Conservation (phyloP, 768 basidiomycete genomes). For the Mycena albidolilacea region DNA sequence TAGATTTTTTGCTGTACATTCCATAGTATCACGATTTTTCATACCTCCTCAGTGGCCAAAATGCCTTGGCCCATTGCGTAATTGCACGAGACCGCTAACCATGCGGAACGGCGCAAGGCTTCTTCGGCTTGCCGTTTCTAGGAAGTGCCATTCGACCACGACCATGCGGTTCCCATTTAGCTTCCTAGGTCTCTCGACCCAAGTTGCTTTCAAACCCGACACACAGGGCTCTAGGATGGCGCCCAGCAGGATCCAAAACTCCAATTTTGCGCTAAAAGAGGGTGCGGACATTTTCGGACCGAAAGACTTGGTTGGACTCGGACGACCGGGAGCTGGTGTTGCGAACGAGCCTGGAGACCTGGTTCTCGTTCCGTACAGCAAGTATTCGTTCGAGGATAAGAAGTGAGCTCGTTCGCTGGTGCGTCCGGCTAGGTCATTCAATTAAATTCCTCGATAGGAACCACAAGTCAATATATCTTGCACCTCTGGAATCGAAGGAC, state of each 20-base stretch:
- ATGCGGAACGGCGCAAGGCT: conserved; percentile 21
- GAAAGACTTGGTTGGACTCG: conserved; percentile 77
- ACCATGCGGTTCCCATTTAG: conserved; percentile 69
- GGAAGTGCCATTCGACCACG: conserved; percentile 1
- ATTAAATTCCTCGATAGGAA: conserved; percentile 63
- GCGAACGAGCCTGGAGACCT: conserved; percentile 80
- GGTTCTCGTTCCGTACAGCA: conserved; percentile 74
- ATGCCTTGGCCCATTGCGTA: too few species aligned
- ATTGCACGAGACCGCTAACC: conserved; percentile 13
- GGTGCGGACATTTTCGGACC: conserved; percentile 77
- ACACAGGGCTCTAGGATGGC: conserved; percentile 48
- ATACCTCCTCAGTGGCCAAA: too few species aligned
- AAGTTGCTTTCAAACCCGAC: conserved; percentile 58
- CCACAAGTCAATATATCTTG: conserved; percentile 75
- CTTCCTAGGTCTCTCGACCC: conserved; percentile 69
- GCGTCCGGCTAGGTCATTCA: background rate
- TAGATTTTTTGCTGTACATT: conserved; percentile 49
- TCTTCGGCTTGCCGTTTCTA: conserved; percentile 7
- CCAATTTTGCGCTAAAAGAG: conserved; percentile 72
- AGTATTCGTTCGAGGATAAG: conserved; percentile 81
- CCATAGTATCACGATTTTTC: conserved; percentile 12
- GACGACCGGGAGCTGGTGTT: conserved; percentile 75
- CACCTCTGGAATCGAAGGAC: conserved; percentile 67
- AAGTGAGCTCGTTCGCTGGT: conserved; percentile 62
- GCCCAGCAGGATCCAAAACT: conserved; percentile 41